phyloP scores from a whole-genome alignment of 2,329 filamentous ascomycete genomes.

The Alternaria viburni region DNA sequence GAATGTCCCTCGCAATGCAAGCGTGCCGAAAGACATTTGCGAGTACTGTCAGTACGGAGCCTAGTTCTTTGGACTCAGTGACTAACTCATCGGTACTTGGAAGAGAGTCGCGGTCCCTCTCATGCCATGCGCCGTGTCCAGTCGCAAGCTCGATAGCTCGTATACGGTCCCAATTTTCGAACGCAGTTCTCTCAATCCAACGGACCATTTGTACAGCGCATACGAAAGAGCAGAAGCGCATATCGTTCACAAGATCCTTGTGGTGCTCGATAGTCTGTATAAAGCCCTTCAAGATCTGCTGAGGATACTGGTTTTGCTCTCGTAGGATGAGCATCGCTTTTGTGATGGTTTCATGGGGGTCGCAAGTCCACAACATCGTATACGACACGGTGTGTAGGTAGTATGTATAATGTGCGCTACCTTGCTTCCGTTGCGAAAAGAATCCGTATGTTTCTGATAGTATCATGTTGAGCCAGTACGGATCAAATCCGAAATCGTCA shows the following conservation, averaged over 20 bases:
- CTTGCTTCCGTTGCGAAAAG: neutral
- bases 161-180: neutral
- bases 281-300: neutral
- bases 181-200: neutral
- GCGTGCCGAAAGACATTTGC: neutral
- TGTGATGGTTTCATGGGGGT: fast-evolving
- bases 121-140: neutral
- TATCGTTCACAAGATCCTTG: neutral
- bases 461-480: neutral
- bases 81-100: neutral
- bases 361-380: neutral
- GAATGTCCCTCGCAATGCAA: neutral
- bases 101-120: neutral
- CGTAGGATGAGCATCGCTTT: neutral
- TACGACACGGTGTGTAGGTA: neutral
- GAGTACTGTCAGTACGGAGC: neutral
- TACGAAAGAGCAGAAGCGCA: neutral
- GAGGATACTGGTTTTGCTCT: neutral
- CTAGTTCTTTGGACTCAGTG: neutral
- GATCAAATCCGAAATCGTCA: neutral
- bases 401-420: neutral
- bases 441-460: neutral
- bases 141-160: neutral
- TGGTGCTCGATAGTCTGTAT: neutral
- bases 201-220: neutral